These are phyloP conservation scores for Pelargonium nanum DNA, from an alignment of 345 rosid species.

Conservation along the genomic window DNA sequence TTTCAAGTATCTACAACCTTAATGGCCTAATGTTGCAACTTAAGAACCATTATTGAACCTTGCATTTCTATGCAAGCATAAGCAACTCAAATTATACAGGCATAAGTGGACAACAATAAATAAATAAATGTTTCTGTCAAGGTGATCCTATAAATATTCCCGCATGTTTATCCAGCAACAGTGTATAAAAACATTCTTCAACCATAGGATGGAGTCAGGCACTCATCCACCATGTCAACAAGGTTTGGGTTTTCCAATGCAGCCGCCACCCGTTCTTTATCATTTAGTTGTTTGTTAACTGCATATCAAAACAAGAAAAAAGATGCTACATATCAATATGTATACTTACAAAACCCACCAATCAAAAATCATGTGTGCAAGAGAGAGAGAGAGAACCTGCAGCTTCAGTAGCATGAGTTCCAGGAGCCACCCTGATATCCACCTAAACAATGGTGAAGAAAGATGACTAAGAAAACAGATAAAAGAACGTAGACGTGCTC, in stretches of 20 bases:
- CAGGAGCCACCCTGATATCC: slow-evolving; percentile 88
- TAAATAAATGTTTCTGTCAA: too few relatives aligned
- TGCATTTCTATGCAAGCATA: too few relatives aligned
- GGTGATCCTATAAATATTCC: too few relatives aligned
- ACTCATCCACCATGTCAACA: slow-evolving; percentile 82
- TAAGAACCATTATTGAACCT: too few relatives aligned
- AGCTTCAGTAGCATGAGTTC: slow-evolving; percentile 89
- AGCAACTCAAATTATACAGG: too few relatives aligned
- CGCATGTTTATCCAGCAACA: too few relatives aligned
- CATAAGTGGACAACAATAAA: too few relatives aligned
- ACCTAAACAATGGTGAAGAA: slow-evolving; percentile 35
- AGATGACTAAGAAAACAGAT: background rate
- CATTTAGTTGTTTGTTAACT: slow-evolving; percentile 92
- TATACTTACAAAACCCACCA: background rate
- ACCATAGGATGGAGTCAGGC: slow-evolving; percentile 54
- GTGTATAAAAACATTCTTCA: slow-evolving; percentile 12
- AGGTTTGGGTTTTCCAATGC: slow-evolving; percentile 91
- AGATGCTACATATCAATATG: background rate
- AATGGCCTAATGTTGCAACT: too few relatives aligned
- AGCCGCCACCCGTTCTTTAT: slow-evolving; percentile 87
- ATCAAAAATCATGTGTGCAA: too few relatives aligned
- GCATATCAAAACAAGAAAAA: slow-evolving; percentile 13
- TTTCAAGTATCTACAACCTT: too few relatives aligned
- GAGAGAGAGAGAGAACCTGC: slow-evolving; percentile 36
- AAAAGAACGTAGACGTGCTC: background rate